These are phyloP conservation scores for Lipomyces spencermartinsiae DNA, from an alignment of 805 yeast species.

Conservation along the genomic window DNA sequence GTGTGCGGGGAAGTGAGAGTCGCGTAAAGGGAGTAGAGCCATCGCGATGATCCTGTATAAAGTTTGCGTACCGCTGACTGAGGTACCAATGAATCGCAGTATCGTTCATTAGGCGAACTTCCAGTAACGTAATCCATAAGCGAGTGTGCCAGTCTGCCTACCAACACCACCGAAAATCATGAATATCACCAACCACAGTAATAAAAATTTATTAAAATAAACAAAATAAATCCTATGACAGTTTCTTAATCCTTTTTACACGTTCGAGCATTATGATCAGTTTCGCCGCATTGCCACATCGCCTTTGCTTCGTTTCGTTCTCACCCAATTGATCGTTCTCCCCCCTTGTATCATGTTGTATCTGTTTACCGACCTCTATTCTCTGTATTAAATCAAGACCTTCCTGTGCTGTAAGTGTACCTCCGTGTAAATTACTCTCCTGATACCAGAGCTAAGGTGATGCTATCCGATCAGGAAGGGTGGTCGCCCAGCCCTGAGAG, in stretches of 20 bases:
- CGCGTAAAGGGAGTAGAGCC: no score
- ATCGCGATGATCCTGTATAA: no score
- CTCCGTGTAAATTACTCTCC: not conserved
- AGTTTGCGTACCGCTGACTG: no score
- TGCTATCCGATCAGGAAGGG: not conserved
- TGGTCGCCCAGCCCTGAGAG: no score
- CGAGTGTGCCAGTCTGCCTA: not conserved
- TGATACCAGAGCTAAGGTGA: no score
- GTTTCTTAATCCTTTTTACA: not conserved
- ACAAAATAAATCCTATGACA: not conserved
- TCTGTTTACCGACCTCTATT: not conserved
- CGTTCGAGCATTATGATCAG: not conserved
- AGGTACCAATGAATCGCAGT: no score
- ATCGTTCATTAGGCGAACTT: no score
- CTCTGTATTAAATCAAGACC: conserved; percentile 3
- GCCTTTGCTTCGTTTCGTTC: not conserved
- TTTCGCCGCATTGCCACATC: not conserved
- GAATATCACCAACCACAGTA: not conserved
- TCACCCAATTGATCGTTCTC: not conserved
- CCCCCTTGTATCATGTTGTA: not conserved
- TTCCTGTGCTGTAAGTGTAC: not conserved
- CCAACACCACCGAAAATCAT: not conserved
- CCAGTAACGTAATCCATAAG: not conserved
- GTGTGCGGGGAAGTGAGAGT: no score
- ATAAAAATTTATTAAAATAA: no score